Base-by-base conservation (phyloP, 2,329 filamentous ascomycete genomes). In the Ceratocystis lukuohia region DNA sequence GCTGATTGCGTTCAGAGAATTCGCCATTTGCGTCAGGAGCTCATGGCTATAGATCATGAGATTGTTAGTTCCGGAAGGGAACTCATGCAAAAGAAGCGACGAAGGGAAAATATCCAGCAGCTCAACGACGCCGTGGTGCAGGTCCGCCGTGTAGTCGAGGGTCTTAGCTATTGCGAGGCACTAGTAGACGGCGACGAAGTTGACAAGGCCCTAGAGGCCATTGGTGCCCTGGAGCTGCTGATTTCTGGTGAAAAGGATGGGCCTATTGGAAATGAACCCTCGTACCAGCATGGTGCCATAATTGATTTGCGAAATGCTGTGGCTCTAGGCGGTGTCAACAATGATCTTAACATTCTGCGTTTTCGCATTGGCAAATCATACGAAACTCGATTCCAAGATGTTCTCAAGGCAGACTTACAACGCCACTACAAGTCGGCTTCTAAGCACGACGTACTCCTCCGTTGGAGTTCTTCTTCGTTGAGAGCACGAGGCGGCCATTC, bases 1-100 rank as follows among this genome's bases (percentile, higher is more conserved):
- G 88, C 91, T 10, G 89, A 95, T 67, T 97, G 93, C 1, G 92
- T 99, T 1, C 81, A 87, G 7, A 86, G 89, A 69, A 99, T 99
- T 68, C 91, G 91, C 72, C 80, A 82, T 0, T 74, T 99, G 50
- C 82, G 94, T 67, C 84, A 85, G 71, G 93, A 97, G 72, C 78
- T 99, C 0, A 81, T 86, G 67, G 85, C 84, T 48, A 80, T 99
- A 5, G 94, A 99, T 73, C 81, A 88, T 66, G 91, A 96, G 71
- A 90, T 97, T 75, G 93, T 91, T 1, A 78, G 90, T 2, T 89
- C 86, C 37, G 94, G 94, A 0, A 75, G 99, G 37, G 87, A 94
- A 70, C 87, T 96, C 66, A 87, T 96, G 3, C 88, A 92, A 68
- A 86, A 96, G 74, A 85, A 90, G 70, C 84, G 88, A 64, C 84